phyloP scores from a whole-genome alignment of 306 rosid species.

The Gynostemma pentaphyllum region DNA sequence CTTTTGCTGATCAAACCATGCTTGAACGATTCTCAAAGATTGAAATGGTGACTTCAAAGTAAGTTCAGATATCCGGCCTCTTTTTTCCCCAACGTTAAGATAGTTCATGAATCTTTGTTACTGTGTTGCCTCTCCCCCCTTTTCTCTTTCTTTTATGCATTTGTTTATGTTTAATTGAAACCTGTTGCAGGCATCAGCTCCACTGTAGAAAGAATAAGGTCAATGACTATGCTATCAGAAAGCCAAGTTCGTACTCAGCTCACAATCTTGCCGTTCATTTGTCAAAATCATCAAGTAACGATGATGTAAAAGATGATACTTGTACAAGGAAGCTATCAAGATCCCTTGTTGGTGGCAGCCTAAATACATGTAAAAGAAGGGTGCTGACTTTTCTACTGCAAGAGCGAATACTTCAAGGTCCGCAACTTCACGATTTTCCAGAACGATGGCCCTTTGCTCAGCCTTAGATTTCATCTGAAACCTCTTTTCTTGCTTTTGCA shows the following conservation, averaged over 20 bases:
- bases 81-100: background rate
- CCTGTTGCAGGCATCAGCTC: conserved; percentile 60
- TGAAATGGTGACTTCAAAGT: conserved; percentile 66
- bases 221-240: conserved; percentile 30
- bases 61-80: conserved; percentile 6
- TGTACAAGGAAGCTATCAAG: conserved; percentile 43
- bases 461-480: conserved; percentile 12
- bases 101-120: background rate
- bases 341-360: conserved; percentile 76
- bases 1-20: conserved; percentile 41
- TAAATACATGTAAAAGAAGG: conserved; percentile 69
- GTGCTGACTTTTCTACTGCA: conserved; percentile 30
- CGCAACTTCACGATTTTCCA: conserved; percentile 9
- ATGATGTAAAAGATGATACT: conserved; percentile 54
- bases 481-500: conserved; percentile 24
- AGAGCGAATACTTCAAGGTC: conserved; percentile 72
- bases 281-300: conserved; percentile 33
- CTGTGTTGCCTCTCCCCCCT: background rate
- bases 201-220: conserved; percentile 53
- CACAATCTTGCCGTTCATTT: conserved; percentile 27
- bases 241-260: conserved; percentile 31
- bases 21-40: conserved; percentile 70
- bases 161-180: conserved; percentile 13
- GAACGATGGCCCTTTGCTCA: background rate
- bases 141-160: background rate